These are phyloP conservation scores for Clohesyomyces aquaticus DNA, from an alignment of 495 filamentous ascomycete genomes.

Conservation along the genomic window DNA sequence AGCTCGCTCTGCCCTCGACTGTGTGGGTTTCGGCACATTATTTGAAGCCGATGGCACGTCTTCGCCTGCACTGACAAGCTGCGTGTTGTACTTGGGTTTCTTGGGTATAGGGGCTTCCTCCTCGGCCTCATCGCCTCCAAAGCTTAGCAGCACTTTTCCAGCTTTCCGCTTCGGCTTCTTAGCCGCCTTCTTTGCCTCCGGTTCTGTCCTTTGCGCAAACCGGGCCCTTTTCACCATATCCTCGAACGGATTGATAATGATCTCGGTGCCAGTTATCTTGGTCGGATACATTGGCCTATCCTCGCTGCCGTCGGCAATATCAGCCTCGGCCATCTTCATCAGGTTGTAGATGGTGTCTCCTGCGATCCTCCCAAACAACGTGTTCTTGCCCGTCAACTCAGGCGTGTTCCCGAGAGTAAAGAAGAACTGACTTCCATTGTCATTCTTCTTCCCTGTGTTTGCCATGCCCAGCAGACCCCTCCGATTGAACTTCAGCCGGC, in stretches of 20 bases:
- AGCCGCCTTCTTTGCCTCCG: conserved; percentile 52
- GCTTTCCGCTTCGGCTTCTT: conserved; percentile 83
- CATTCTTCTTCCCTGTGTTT: conserved; percentile 71
- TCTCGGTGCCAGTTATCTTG: conserved; percentile 76
- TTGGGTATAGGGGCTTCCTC: conserved; percentile 68
- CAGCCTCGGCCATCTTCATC: conserved; percentile 86
- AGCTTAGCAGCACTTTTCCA: conserved; percentile 82
- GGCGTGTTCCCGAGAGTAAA: conserved; percentile 82
- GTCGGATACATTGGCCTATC: conserved; percentile 88
- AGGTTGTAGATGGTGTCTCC: conserved; percentile 96
- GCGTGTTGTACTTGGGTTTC: conserved; percentile 90
- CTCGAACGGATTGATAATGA: conserved; percentile 87
- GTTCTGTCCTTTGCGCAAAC: conserved; percentile 47
- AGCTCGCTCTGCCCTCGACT: conserved; percentile 42
- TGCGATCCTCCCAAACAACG: conserved; percentile 80
- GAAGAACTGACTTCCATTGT: conserved; percentile 96
- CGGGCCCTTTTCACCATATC: conserved; percentile 77
- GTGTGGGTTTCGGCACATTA: conserved; percentile 39
- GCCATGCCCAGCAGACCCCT: conserved; percentile 94
- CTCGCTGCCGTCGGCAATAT: conserved; percentile 68
- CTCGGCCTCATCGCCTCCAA: conserved; percentile 84
- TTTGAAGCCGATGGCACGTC: conserved; percentile 36
- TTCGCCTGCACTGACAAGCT: conserved; percentile 68
- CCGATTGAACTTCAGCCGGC: conserved; percentile 87
- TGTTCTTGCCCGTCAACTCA: conserved; percentile 78